These are phyloP conservation scores for Sideroxylon spinosum DNA, from an alignment of 179 eudicot species.

Conservation along the genomic window DNA sequence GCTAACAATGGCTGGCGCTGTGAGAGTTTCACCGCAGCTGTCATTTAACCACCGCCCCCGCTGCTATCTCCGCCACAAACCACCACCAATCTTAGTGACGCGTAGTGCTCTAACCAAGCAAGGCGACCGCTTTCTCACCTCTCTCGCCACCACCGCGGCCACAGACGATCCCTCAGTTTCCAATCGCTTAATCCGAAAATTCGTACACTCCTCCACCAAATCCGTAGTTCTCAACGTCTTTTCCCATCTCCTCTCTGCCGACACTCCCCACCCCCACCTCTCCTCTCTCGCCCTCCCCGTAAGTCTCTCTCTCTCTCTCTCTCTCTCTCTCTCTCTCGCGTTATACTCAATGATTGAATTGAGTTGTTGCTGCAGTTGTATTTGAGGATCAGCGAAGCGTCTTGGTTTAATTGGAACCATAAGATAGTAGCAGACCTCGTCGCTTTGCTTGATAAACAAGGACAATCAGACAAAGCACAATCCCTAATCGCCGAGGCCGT, in stretches of 20 bases:
- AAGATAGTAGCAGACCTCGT: conserved; percentile 60
- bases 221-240: conserved; percentile 50
- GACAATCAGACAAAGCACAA: conserved; percentile 45
- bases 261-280: conserved; percentile 35
- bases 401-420: conserved; percentile 83
- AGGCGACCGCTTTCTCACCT: conserved; percentile 49
- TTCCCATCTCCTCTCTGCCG: conserved; percentile 47
- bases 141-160: conserved; percentile 34
- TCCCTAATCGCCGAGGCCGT: conserved; percentile 39
- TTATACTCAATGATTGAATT: not conserved
- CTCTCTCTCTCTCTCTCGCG: not conserved
- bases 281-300: conserved; percentile 54
- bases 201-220: conserved; percentile 55
- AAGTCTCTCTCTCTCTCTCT: conserved; percentile 20
- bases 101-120: conserved; percentile 44
- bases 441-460: conserved; percentile 46
- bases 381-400: conserved; percentile 37
- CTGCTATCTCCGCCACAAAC: conserved; percentile 5
- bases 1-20: conserved; percentile 5
- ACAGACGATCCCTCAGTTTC: conserved; percentile 29
- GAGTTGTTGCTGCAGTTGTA: conserved; percentile 54
- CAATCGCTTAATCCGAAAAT: conserved; percentile 45
- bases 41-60: conserved; percentile 12
- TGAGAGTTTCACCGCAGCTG: conserved; percentile 8
- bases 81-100: not conserved